Conservation (phyloP, 495 filamentous ascomycete species). For the Filosporella fistucella region DNA sequence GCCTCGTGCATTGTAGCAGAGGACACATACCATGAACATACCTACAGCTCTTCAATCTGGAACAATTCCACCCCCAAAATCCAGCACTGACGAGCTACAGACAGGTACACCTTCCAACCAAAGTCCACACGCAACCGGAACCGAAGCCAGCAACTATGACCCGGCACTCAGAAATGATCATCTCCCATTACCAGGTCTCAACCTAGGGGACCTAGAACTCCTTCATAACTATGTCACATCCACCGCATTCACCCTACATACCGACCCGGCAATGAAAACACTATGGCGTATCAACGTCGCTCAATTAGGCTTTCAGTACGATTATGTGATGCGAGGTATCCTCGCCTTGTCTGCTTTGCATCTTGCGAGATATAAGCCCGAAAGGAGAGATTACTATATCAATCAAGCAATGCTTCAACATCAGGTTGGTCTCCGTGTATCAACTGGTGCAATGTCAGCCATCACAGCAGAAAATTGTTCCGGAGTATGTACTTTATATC, state of each 20-base stretch:
- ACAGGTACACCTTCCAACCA: not conserved
- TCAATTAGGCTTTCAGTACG: constrained; percentile 39
- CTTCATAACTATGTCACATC: constrained; percentile 37
- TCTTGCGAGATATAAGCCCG: constrained; percentile 39
- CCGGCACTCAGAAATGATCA: not conserved
- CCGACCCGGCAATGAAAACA: constrained; percentile 26
- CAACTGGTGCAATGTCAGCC: constrained; percentile 39
- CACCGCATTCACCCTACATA: constrained; percentile 33
- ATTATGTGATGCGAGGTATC: constrained; percentile 52
- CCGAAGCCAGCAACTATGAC: not conserved
- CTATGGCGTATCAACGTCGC: constrained; percentile 34
- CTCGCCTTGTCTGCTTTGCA: constrained; percentile 48
- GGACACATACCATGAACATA: no score
- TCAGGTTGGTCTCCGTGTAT: constrained; percentile 40
- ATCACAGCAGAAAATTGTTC: constrained; percentile 42
- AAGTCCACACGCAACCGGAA: not conserved
- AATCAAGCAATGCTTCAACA: constrained; percentile 46
- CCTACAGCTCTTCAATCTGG: no score
- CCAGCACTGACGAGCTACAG: not conserved
- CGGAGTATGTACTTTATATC: constrained; percentile 47
- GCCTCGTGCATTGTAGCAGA: no score
- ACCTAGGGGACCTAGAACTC: constrained; percentile 27
- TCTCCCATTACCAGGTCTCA: constrained; percentile 12
- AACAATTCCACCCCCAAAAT: no score
- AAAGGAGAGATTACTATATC: constrained; percentile 38